Evolutionary conservation across 73 alveolate genomes (phyloP).

Genomic region (Symbiodinium pilosum): DNA sequence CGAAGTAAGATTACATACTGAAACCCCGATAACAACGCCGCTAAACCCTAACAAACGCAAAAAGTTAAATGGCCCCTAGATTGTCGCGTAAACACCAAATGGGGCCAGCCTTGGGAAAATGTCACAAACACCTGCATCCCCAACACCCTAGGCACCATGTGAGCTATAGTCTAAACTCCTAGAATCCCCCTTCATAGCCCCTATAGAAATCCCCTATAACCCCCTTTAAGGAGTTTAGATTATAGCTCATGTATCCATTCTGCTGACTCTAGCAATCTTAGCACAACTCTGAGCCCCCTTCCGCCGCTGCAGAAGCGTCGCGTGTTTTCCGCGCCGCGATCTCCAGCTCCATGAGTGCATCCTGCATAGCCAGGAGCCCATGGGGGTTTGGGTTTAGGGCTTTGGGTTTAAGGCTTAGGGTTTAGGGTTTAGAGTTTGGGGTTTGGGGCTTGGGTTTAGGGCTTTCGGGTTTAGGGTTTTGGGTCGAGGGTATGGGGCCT

Average conservation of each 20-base stretch:
- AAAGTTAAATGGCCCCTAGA: too few species aligned
- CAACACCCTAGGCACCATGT: background rate
- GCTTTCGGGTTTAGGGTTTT: too few species aligned
- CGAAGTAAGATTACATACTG: background rate
- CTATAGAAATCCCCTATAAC: background rate
- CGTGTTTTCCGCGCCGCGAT: slow-evolving; percentile 19
- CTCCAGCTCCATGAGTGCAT: slow-evolving; percentile 26
- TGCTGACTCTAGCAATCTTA: too few species aligned
- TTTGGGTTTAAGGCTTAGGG: background rate
- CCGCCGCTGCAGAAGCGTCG: background rate
- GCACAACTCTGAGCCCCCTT: background rate
- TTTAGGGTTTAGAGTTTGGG: background rate
- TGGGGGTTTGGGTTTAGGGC: background rate
- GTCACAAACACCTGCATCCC: background rate
- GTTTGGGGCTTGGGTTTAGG: too few species aligned
- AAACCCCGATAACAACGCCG: background rate
- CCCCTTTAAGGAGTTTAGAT: background rate
- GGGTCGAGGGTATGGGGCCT: too few species aligned
- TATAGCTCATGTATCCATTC: background rate
- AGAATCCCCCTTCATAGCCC: background rate
- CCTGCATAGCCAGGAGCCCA: background rate
- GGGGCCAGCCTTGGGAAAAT: too few species aligned
- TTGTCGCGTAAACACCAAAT: too few species aligned
- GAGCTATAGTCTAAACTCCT: background rate
- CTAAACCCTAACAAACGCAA: too few species aligned